Evolutionary conservation across 768 basidiomycete species (phyloP).

Genomic region (Phlegmacium glaucopus): DNA sequence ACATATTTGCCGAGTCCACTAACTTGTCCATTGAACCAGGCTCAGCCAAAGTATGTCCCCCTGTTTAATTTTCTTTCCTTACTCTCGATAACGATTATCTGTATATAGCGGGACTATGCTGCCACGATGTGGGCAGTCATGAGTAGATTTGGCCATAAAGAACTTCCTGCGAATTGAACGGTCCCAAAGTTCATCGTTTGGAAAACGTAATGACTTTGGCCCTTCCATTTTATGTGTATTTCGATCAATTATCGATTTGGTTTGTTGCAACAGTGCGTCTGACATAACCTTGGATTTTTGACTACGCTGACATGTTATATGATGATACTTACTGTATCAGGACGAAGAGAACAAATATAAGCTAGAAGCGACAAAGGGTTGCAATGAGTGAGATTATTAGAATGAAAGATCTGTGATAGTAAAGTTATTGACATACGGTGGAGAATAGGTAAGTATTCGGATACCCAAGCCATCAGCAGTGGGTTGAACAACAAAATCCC

Average conservation of each 20-base stretch:
- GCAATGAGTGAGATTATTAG: too few relatives aligned
- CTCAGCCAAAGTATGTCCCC: slow-evolving; percentile 16
- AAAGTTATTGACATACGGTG: too few relatives aligned
- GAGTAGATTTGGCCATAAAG: slow-evolving; percentile 21
- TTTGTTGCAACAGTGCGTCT: slow-evolving; percentile 26
- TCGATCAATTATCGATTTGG: slow-evolving; percentile 31
- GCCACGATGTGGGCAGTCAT: slow-evolving; percentile 23
- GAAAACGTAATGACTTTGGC: slow-evolving; percentile 30
- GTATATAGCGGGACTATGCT: slow-evolving; percentile 19
- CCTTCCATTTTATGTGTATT: slow-evolving; percentile 13
- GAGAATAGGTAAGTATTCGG: too few relatives aligned
- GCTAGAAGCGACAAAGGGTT: slow-evolving; percentile 7
- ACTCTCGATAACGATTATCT: slow-evolving; percentile 2
- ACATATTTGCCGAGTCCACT: slow-evolving; percentile 27
- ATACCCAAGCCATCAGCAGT: too few relatives aligned
- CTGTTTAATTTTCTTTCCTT: slow-evolving; percentile 6
- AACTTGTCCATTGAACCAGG: slow-evolving; percentile 13
- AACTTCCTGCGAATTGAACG: slow-evolving; percentile 22
- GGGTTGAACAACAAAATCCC: too few relatives aligned
- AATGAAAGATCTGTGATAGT: too few relatives aligned
- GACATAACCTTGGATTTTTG: neutral
- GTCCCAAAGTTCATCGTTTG: slow-evolving; percentile 25
- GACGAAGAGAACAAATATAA: slow-evolving; percentile 16
- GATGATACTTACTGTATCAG: slow-evolving; percentile 9
- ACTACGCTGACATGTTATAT: neutral